Percentiles rank a stretch among this genome's conserved stretches.
These are phyloP conservation scores for Daedalea quercina DNA, from an alignment of 768 basidiomycete species.

Conservation along the genomic window DNA sequence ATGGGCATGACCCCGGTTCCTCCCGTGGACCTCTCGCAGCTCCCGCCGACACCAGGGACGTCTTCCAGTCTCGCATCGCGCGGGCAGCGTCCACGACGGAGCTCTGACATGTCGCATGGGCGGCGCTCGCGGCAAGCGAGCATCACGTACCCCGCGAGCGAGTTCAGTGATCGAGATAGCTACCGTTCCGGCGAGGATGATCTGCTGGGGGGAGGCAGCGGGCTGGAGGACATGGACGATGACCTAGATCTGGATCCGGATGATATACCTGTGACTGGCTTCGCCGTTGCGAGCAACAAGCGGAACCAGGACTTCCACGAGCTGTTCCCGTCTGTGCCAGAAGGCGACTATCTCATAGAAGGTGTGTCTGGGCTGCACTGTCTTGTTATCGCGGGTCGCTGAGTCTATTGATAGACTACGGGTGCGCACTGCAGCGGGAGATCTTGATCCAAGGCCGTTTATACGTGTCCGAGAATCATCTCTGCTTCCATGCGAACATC, in stretches of 20 bases:
- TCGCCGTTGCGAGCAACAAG: slow-evolving; percentile 93
- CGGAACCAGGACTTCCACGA: slow-evolving; percentile 96
- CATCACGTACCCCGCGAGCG: slow-evolving; percentile 9
- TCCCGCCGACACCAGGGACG: slow-evolving; percentile 6
- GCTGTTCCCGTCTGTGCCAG: slow-evolving; percentile 81
- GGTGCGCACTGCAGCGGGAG: slow-evolving; percentile 93
- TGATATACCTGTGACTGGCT: slow-evolving; percentile 90
- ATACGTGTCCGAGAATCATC: slow-evolving; percentile 97
- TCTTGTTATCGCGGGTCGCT: neutral
- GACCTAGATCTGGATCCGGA: slow-evolving; percentile 44
- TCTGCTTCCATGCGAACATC: slow-evolving; percentile 99
- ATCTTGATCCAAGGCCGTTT: slow-evolving; percentile 94
- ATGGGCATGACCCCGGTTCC: slow-evolving; percentile 36
- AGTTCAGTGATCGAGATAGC: slow-evolving; percentile 19
- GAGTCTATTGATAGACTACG: slow-evolving; percentile 67
- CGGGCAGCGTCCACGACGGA: slow-evolving; percentile 2
- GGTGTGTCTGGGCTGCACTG: slow-evolving; percentile 42
- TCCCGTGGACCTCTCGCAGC: slow-evolving; percentile 15
- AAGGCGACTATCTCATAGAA: slow-evolving; percentile 97
- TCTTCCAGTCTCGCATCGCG: neutral
- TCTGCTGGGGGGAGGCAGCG: slow-evolving; percentile 17
- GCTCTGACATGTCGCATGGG: slow-evolving; percentile 9
- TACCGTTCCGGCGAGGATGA: slow-evolving; percentile 13
- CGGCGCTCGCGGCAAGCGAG: slow-evolving; percentile 15
- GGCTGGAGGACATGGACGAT: slow-evolving; percentile 17